Base-by-base conservation (phyloP, 768 basidiomycete genomes). In the Agaricus sinodeliciosus region DNA sequence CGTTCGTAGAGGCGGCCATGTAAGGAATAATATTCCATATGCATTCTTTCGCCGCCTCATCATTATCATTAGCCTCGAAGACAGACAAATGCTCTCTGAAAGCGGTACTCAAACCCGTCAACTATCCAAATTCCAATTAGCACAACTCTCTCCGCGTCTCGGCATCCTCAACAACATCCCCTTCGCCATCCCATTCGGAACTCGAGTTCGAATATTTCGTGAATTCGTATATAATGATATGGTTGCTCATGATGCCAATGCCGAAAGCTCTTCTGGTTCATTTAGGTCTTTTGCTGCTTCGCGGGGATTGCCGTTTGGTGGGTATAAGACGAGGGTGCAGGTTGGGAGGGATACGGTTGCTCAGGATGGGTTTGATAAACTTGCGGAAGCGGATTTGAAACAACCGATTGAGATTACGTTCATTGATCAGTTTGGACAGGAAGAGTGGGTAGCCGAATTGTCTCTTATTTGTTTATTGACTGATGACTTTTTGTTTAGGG, bases 91-190 rank as follows among this genome's bases (percentile, higher is more conserved):
- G 35, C 53, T 45, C 27, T 43, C 55, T 9, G 49, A 49, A 39
- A 19, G 19, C 12, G 53, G 40, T 57, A 35, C 49, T 55, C 43
- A 45, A n/a, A 39, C 43, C 49, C 62, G 65, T 41, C 55, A 60
- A 34, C 69, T 79, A 45, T 76, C 81, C 12, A 87, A 85, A 59
- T 85, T 90, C 4, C 84, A 89, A 58, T 67, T 87, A 40, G 81
- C 87, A 0, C 75, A 81, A 53, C 71, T 97, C 48, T 86, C 87
- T 3, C 95, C 94, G 0, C 82, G 93, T 6, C 76, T 98, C 2
- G 91, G 90, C 2, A 78, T 97, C 25, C 79, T 98, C 49, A 90
- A 97, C 72, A 94, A 97, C 67, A 89, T 98, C 52, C 95, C 94
- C 0, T 96, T 96, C 69, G 83, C 92, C 4, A 87, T 98, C 51